Evolutionary conservation across 345 rosid genomes (phyloP), one percentile per base, ranked within the genome.

Genomic region (Durio zibethinus): DNA sequence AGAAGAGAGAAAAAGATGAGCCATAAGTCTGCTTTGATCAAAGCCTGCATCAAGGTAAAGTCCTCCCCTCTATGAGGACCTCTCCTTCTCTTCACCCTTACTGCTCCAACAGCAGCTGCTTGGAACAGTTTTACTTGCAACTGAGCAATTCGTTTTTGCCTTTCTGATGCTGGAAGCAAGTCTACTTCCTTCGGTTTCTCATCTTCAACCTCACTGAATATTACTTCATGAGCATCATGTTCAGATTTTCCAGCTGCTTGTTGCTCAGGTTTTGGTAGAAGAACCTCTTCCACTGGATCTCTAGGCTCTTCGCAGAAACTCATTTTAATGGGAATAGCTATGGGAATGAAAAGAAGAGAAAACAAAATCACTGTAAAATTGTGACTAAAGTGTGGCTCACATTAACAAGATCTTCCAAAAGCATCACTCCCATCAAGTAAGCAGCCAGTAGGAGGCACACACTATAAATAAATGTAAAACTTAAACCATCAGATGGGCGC

Each of bases 1-100:
- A 97, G 80, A 75, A 97, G 85, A 0, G 98, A 97, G 84, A 90
- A 68, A 85, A 94, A 97, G 53, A 97, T 94, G 12, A 97, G 90
- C 99, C 98, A 94, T 79, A 97, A 91, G 74, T 94, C 97, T 0
- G 98, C 98, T 82, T 91, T 92, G 79, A 97, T 89, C 78, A 97
- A 85, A 50, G 97, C 98, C 86, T 97, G 94, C 79, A 60, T 84
- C 77, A 97, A 86, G 23, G 98, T 97, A 77, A 97, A 91, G 85
- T 97, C 97, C 84, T 97, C 97, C 21, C 98, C 99, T 88, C 96
- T 84, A 67, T 81, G 98, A 0, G 96, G 99, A 33, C 97, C 93
- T 84, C 90, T 88, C 40, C 92, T 80, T 68, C 94, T 93, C 82
- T 90, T 94, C 66, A 97, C 81, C 83, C 97, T 86, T 74, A 97